Base-by-base conservation (phyloP, 129 eudicot species). In the Centrapalus pauciflorus region DNA sequence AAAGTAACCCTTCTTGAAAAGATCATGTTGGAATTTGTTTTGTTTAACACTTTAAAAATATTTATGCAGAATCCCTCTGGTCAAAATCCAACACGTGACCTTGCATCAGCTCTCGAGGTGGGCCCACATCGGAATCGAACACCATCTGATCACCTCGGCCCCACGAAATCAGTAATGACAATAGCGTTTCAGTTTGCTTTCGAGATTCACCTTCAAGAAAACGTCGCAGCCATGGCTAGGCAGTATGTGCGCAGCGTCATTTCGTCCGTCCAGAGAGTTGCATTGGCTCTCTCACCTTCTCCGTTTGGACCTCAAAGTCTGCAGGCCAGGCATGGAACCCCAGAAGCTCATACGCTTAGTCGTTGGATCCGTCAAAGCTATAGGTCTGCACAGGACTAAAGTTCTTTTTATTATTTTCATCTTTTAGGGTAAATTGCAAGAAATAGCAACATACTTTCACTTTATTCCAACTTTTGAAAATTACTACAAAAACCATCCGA, bases 351-450 rank as follows among this genome's bases (percentile, higher is more conserved):
- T 11, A 88, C 93, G 0, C 89, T 88, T 1, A 72, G 89, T 41
- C 85, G 85, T 41, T 88, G 96, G 96, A 88, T 88, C 66, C 76
- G 76, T 59, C 93, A 80, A 66, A 85, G 93, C 77, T 88, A 88
- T 52, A 82, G 93, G 96, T 85, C n/a, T n/a, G n/a, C n/a, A n/a
- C n/a, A n/a, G n/a, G n/a, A n/a, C n/a, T n/a, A n/a, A n/a, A n/a
- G n/a, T n/a, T n/a, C n/a, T n/a, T n/a, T n/a, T n/a, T n/a, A n/a
- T n/a, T n/a, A n/a, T n/a, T n/a, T n/a, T n/a, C n/a, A n/a, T n/a
- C n/a, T n/a, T n/a, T n/a, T n/a, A n/a, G n/a, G n/a, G n/a, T n/a
- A n/a, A n/a, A n/a, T n/a, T n/a, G n/a, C n/a, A n/a, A n/a, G n/a
- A n/a, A n/a, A n/a, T n/a, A n/a, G n/a, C n/a, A n/a, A n/a, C n/a